Conservation (phyloP, 202 grass and related monocot species). For the Setaria italica region DNA sequence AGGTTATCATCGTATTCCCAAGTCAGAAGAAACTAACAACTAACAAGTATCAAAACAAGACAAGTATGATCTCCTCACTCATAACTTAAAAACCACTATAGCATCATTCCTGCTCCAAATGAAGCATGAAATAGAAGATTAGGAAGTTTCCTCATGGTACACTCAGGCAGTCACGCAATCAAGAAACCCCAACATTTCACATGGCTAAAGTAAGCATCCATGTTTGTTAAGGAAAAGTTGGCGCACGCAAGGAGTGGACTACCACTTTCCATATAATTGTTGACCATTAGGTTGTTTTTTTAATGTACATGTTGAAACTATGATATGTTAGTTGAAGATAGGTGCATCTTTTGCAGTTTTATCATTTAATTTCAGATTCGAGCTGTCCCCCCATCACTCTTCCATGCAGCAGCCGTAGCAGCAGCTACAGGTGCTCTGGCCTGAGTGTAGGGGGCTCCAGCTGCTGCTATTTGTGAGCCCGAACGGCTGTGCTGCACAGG, state of each 20-base stretch:
- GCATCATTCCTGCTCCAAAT: slow-evolving; percentile 24
- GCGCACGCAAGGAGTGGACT: slow-evolving; percentile 38
- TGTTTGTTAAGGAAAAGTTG: slow-evolving; percentile 44
- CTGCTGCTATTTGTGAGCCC: too few species aligned
- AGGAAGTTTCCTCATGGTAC: slow-evolving; percentile 36
- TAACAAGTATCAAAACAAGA: slow-evolving; percentile 13
- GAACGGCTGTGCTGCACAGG: too few species aligned
- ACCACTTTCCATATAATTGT: slow-evolving; percentile 47
- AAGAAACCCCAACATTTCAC: slow-evolving; percentile 31
- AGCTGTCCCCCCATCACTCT: slow-evolving; percentile 24
- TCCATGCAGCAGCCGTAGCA: neutral
- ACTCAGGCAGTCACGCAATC: slow-evolving; percentile 13
- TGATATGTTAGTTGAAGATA: slow-evolving; percentile 36
- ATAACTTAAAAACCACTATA: slow-evolving; percentile 7
- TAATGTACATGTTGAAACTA: slow-evolving; percentile 32
- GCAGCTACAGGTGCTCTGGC: too few species aligned
- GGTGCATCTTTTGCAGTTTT: slow-evolving; percentile 37
- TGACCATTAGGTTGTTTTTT: slow-evolving; percentile 36
- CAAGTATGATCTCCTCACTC: neutral
- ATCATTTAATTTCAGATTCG: slow-evolving; percentile 36
- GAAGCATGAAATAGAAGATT: slow-evolving; percentile 22
- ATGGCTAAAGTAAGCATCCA: slow-evolving; percentile 41
- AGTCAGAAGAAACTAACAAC: slow-evolving; percentile 33
- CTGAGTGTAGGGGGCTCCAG: too few species aligned
- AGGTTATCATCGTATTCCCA: slow-evolving; percentile 30